Base-by-base conservation (phyloP, 2,329 filamentous ascomycete species). In the Aspergillus quadrilineatus region DNA sequence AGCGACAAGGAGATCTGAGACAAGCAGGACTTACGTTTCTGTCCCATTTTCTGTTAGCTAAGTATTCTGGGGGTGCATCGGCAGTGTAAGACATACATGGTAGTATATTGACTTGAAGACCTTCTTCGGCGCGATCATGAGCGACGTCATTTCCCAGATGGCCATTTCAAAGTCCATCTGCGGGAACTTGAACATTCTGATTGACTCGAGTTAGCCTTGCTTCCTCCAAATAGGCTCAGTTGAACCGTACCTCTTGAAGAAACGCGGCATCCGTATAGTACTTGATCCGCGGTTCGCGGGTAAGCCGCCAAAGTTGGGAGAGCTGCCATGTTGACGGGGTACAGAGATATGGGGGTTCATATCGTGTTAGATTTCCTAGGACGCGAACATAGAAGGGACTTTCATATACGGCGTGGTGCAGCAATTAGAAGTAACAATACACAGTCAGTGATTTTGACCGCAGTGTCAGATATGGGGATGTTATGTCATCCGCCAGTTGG, bases 161-260 rank as follows among this genome's bases (percentile, higher is more conserved):
- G 86, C 86, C 79, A 87, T 87, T 69, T 89, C 86, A 69, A 89
- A 89, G 76, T 89, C 86, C 86, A 89, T 88, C 65, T 87, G 85
- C 9, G 85, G 85, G 67, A 88, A 88, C 71, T 89, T 89, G 80
- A 88, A 87, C 49, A 88, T 75, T 56, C 80, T 81, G 50, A 47
- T 17, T 17, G 29, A 17, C 28, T 4, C 22, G 32, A 22, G 30
- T 55, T 28, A 55, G 53, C 29, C 22, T 22, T 4, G 28, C 22
- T 15, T 17, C 36, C 9, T 50, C 26, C 42, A 12, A 7, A n/a
- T 4, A 30, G n/a, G 17, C 17, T 30, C 26, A 29, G 10, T 14
- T 10, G 4, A 7, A 17, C 26, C 8, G 49, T 56, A 80, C 78
- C 85, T 80, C 67, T 85, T 85, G 76, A 88, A 87, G 79, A 87